These are phyloP conservation scores for Acanthamoeba lugdunensis DNA, from an alignment of 208 protist genomes.

Conservation along the genomic window DNA sequence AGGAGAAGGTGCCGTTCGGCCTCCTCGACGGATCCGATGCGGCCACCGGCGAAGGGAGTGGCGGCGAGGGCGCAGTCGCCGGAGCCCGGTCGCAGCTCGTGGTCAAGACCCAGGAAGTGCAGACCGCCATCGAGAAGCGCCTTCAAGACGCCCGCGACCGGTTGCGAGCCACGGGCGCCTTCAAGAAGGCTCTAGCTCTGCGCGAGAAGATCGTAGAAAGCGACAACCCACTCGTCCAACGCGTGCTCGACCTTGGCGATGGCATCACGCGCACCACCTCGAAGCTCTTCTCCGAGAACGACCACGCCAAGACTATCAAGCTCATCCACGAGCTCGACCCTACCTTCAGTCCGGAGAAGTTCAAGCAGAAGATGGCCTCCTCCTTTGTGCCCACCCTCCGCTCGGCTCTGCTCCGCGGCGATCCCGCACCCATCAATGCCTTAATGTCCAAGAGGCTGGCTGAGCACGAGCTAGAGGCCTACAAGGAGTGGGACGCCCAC, in stretches of 20 bases:
- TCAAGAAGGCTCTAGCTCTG: neutral
- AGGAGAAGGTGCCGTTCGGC: constrained; percentile 14
- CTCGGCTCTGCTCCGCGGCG: neutral
- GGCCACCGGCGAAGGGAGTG: neutral
- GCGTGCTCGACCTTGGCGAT: constrained; percentile 11
- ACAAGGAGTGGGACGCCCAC: constrained; percentile 2
- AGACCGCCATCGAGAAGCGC: constrained; percentile 36
- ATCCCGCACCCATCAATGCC: constrained; percentile 9
- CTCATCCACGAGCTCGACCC: constrained; percentile 26
- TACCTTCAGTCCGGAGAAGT: constrained; percentile 4
- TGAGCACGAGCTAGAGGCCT: constrained; percentile 38
- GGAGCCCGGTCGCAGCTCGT: constrained; percentile 4
- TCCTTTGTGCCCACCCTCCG: constrained; percentile 18
- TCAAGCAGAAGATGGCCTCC: constrained; percentile 24
- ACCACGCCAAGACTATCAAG: constrained; percentile 19
- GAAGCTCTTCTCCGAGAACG: constrained; percentile 13
- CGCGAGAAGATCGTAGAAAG: constrained; percentile 57
- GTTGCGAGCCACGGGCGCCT: constrained; percentile 1
- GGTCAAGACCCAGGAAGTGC: constrained; percentile 34
- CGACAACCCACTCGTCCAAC: constrained; percentile 49
- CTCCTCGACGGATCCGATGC: neutral
- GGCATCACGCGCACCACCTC: neutral
- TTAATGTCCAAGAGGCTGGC: constrained; percentile 2
- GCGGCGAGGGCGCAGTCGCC: neutral
- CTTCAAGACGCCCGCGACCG: neutral